Conservation (phyloP, 2,329 filamentous ascomycete genomes). For the Neofusicoccum laricinum region DNA sequence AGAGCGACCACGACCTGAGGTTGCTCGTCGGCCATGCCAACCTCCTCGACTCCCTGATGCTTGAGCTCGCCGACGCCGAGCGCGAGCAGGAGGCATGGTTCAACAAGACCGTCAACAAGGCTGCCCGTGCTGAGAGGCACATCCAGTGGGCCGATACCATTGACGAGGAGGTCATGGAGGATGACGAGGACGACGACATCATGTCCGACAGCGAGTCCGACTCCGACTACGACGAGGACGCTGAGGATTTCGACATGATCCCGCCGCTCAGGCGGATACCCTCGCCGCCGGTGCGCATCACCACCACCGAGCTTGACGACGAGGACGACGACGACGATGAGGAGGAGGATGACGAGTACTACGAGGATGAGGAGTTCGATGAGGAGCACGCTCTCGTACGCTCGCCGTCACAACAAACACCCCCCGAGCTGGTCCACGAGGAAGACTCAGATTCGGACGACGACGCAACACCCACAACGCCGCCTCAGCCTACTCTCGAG, state of each 20-base stretch:
- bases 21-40: conserved; percentile 97
- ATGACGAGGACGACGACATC: conserved; percentile 55
- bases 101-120: conserved; percentile 87
- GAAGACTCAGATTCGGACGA: conserved; percentile 46
- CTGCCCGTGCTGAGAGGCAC: conserved; percentile 63
- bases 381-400: conserved; percentile 46
- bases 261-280: conserved; percentile 38
- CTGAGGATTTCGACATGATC: conserved; percentile 46
- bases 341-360: conserved; percentile 45
- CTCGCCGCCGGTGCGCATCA: conserved; percentile 42
- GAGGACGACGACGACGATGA: conserved; percentile 45
- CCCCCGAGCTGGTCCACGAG: conserved; percentile 50
- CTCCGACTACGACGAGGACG: conserved; percentile 52
- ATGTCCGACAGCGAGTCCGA: conserved; percentile 53
- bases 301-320: conserved; percentile 40
- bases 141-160: conserved; percentile 85
- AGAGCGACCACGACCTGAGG: conserved; percentile 89
- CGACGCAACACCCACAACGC: conserved; percentile 44
- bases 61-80: conserved; percentile 87
- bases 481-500: conserved; percentile 46
- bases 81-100: conserved; percentile 96
- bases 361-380: conserved; percentile 47
- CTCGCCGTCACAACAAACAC: conserved; percentile 42
- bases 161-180: conserved; percentile 69
- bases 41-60: conserved; percentile 92